Base-by-base conservation (phyloP, 371 early-diverging fungal genomes). In the Mucor ambiguus region DNA sequence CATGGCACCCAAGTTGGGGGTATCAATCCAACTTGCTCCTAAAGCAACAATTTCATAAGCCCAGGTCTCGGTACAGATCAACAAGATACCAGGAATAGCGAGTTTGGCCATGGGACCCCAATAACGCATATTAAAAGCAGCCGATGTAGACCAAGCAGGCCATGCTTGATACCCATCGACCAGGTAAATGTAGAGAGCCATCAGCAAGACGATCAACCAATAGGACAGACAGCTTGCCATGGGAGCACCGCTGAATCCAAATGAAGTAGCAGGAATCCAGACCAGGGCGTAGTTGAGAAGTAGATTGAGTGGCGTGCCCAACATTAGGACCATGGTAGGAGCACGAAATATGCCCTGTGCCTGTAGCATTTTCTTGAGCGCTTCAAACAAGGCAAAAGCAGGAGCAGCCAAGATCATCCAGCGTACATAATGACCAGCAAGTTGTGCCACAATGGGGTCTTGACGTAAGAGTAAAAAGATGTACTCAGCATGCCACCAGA, bases 211-310 rank as follows among this genome's bases (percentile, higher is more conserved):
- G 46, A 90, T 83, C 43, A 90, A 66, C 85, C 87, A 88, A 72
- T 92, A 89, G 5, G 91, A 88, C 20, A 93, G 73, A 4, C 84
- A 78, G 11, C 90, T 88, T 11, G 93, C 95, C 9, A 93, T 70
- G 0, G 96, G 93, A 0, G 94, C 92, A n/a, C 96, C 95, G 30
- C 85, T 77, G 54, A 87, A 90, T 14, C 95, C 95, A 43, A 94
- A 64, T 1, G 84, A 80, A 16, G 84, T 66, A 10, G 79, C 72
- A 8, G 80, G 74, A 56, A 85, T 81, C 88, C 88, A 92, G n/a
- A 94, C 93, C 2, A 95, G 70, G 1, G 73, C 30, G 41, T 89
- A 94, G 75, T 89, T 93, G 67, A 89, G 70, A 11, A 89, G 46
- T 0, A 92, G 57, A 67, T 93, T 93, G 63, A 93, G 52, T 20